These are phyloP conservation scores for Nakazawaea molendinolei DNA, from an alignment of 805 yeast species.

Conservation along the genomic window DNA sequence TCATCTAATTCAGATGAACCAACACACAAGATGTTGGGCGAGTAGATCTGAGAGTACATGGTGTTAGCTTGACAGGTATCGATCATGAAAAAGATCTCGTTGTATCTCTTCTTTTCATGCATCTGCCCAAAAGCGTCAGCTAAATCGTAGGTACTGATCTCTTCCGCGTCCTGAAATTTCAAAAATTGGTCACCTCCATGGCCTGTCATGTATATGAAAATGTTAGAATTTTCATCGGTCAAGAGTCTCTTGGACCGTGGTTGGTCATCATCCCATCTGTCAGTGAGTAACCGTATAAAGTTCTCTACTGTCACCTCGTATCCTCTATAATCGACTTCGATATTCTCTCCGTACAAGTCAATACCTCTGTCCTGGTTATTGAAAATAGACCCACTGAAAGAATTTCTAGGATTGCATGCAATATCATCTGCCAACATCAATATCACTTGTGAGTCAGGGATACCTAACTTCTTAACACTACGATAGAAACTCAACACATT, in stretches of 20 bases:
- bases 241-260: constrained; percentile 86
- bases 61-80: constrained; percentile 99
- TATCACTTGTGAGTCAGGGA: constrained; percentile 96
- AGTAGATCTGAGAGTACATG: constrained; percentile 87
- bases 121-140: constrained; percentile 97
- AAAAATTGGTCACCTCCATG: constrained; percentile 98
- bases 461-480: constrained; percentile 91
- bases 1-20: constrained; percentile 88
- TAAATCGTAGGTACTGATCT: constrained; percentile 87
- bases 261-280: constrained; percentile 91
- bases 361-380: constrained; percentile 88
- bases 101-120: constrained; percentile 93
- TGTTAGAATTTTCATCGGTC: constrained; percentile 91
- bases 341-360: constrained; percentile 88
- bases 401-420: constrained; percentile 93
- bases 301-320: constrained; percentile 98
- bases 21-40: constrained; percentile 88
- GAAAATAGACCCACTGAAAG: constrained; percentile 93
- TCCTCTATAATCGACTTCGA: constrained; percentile 95
- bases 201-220: constrained; percentile 93
- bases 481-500: constrained; percentile 91
- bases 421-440: constrained; percentile 95
- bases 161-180: constrained; percentile 98
- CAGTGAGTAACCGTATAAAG: constrained; percentile 86
- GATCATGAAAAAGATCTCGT: constrained; percentile 94